Conservation (phyloP, 164 flowering plant species). For the Nymphaea thermarum region DNA sequence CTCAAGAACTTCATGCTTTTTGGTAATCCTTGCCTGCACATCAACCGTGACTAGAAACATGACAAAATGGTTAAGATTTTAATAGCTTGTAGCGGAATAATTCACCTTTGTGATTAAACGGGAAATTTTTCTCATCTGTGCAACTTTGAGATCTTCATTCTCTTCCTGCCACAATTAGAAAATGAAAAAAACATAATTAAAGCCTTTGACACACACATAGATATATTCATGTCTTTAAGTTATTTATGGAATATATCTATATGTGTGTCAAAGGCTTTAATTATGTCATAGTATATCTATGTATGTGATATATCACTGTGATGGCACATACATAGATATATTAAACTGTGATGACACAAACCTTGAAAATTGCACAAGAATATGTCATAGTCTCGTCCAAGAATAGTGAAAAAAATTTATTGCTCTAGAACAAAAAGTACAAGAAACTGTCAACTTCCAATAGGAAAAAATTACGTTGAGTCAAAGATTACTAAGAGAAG, state of each 20-base stretch:
- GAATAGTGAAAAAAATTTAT: conserved; percentile 76
- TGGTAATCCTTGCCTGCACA: conserved; percentile 48
- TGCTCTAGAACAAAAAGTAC: conserved; percentile 39
- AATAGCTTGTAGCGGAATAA: background rate
- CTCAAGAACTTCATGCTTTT: conserved; percentile 70
- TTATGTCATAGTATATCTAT: too few species aligned
- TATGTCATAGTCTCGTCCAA: conserved; percentile 95
- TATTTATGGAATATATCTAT: too few species aligned
- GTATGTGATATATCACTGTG: too few species aligned
- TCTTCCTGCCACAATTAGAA: conserved; percentile 31
- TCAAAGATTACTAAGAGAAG: background rate
- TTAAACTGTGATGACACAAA: conserved; percentile 13
- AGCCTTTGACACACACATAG: too few species aligned
- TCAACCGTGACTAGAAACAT: background rate
- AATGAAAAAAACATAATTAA: too few species aligned
- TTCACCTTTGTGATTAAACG: conserved; percentile 71
- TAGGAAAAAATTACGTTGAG: background rate
- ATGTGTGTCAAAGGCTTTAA: too few species aligned
- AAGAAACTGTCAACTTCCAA: conserved; percentile 4
- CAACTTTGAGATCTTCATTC: conserved; percentile 64
- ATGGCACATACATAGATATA: too few species aligned
- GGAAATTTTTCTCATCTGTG: conserved; percentile 72
- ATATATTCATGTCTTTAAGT: too few species aligned
- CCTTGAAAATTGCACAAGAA: conserved; percentile 85
- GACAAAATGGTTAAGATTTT: background rate